These are phyloP conservation scores for Neurospora sp. DNA, from an alignment of 495 filamentous ascomycete genomes.

Conservation along the genomic window DNA sequence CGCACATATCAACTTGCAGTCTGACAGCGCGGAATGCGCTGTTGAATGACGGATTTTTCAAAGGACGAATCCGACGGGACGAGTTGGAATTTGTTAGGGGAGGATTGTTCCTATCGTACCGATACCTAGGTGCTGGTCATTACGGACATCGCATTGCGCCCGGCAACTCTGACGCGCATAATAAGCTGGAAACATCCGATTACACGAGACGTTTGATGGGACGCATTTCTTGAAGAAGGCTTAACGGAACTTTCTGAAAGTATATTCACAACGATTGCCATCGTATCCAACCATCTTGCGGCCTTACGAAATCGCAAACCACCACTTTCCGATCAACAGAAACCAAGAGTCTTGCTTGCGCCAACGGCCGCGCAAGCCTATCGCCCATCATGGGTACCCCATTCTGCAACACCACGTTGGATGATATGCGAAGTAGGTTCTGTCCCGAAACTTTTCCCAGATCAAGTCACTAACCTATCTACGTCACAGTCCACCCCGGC, in stretches of 20 bases:
- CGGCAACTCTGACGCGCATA: not conserved
- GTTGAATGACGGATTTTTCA: not conserved
- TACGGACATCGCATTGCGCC: not conserved
- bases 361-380: not conserved
- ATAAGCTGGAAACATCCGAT: not conserved
- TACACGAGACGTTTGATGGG: not conserved
- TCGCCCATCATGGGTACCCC: not conserved
- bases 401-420: slow-evolving; percentile 43
- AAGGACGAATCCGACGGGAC: not conserved
- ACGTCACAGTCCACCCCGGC: slow-evolving; percentile 11
- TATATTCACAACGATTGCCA: not conserved
- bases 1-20: not conserved
- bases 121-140: not conserved
- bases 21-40: not conserved
- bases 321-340: not conserved
- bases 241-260: not conserved
- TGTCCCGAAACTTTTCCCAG: not conserved
- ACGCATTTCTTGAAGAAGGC: not conserved
- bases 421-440: slow-evolving; percentile 44
- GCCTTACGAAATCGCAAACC: not conserved
- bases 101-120: not conserved
- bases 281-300: not conserved
- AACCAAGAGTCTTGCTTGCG: not conserved
- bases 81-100: not conserved
- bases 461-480: not conserved